Evolutionary conservation across 2,329 filamentous ascomycete genomes (phyloP).

Genomic region (Penicillium sp.): DNA sequence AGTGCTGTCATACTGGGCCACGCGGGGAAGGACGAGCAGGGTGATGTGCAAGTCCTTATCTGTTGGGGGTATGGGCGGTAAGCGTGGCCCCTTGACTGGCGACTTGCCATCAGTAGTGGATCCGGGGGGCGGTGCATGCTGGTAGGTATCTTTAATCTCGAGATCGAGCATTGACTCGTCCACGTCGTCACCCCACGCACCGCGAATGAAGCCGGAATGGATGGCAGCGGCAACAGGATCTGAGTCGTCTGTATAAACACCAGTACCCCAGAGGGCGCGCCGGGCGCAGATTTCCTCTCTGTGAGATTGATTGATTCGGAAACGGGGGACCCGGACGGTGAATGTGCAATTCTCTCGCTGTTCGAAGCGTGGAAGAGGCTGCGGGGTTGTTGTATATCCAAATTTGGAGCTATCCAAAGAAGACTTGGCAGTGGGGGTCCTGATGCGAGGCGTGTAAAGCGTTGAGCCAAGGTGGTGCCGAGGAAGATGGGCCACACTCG

Average conservation of each 20-base stretch:
- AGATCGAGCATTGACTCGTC: slow-evolving; percentile 65
- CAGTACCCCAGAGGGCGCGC: slow-evolving; percentile 84
- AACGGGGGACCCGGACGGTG: slow-evolving; percentile 79
- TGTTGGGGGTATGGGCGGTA: slow-evolving; percentile 52
- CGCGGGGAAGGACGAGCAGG: slow-evolving; percentile 72
- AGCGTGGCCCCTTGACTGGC: slow-evolving; percentile 28
- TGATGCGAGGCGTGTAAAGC: slow-evolving; percentile 70
- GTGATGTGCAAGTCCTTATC: slow-evolving; percentile 84
- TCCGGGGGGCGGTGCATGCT: slow-evolving; percentile 43
- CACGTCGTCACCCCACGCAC: slow-evolving; percentile 78
- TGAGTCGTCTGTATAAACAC: slow-evolving; percentile 93
- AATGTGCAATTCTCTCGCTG: slow-evolving; percentile 85
- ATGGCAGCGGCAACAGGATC: slow-evolving; percentile 91
- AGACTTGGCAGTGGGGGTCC: slow-evolving; percentile 43
- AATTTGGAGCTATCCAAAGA: slow-evolving; percentile 52
- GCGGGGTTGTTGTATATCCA: slow-evolving; percentile 60
- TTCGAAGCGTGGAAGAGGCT: slow-evolving; percentile 71
- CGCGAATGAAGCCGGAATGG: slow-evolving; percentile 86
- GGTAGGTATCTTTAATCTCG: slow-evolving; percentile 49
- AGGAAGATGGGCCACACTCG: slow-evolving; percentile 66
- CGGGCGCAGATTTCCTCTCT: slow-evolving; percentile 81
- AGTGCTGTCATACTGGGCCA: slow-evolving; percentile 72
- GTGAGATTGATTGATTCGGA: slow-evolving; percentile 66
- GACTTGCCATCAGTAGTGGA: slow-evolving; percentile 5
- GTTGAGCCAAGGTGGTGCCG: slow-evolving; percentile 81